Evolutionary conservation across 495 filamentous ascomycete species (phyloP).

Genomic region (Jackrogersella multiformis): DNA sequence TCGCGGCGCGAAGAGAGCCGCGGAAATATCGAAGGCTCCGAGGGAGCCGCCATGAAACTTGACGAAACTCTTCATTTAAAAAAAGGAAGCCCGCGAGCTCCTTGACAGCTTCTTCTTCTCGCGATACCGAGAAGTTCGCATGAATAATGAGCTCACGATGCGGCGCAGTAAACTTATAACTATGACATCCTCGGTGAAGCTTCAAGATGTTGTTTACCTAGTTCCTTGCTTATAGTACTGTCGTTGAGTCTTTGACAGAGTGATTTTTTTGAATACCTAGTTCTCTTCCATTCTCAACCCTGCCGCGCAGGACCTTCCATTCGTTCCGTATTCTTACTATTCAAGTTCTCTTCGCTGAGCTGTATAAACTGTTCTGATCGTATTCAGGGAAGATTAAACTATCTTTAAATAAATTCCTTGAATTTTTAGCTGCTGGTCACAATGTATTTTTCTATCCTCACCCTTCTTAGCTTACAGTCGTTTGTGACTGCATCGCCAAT

Average conservation of each 20-base stretch:
- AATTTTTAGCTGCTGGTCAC: not conserved
- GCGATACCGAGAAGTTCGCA: not conserved
- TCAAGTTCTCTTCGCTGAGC: not conserved
- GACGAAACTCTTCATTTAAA: slow-evolving; percentile 38
- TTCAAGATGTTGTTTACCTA: slow-evolving; percentile 3
- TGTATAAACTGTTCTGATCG: not conserved
- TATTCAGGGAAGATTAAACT: not conserved
- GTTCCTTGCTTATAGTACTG: slow-evolving; percentile 4
- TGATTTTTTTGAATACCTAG: not conserved
- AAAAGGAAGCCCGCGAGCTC: slow-evolving; percentile 10
- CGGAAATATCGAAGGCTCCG: slow-evolving; percentile 19
- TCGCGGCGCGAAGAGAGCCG: slow-evolving; percentile 19
- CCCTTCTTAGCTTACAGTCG: slow-evolving; percentile 16
- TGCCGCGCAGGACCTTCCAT: slow-evolving; percentile 30
- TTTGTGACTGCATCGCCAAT: slow-evolving; percentile 33
- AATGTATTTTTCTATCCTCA: slow-evolving; percentile 19
- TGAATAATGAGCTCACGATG: slow-evolving; percentile 13
- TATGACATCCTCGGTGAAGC: not conserved
- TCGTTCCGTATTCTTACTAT: slow-evolving; percentile 12
- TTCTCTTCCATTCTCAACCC: slow-evolving; percentile 21
- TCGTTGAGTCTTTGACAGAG: slow-evolving; percentile 12
- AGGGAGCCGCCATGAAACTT: slow-evolving; percentile 40
- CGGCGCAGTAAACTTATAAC: slow-evolving; percentile 10
- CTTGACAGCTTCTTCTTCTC: slow-evolving; percentile 10
- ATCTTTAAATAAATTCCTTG: not conserved